phyloP scores from a whole-genome alignment of 192 early-diverging fungal species.

The Coemansia sp. region DNA sequence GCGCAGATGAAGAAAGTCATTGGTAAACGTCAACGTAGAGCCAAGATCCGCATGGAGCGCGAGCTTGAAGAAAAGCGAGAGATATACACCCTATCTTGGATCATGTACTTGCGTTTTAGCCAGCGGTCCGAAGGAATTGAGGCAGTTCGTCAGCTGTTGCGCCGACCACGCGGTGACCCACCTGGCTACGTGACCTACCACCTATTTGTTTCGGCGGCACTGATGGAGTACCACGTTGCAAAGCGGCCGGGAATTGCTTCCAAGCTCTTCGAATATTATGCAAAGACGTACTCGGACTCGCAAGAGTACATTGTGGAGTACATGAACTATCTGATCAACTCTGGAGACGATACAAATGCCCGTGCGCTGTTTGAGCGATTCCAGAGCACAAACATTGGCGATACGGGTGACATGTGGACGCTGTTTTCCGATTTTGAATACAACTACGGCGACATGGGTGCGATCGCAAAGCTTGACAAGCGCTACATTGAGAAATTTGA shows the following conservation, averaged over 20 bases:
- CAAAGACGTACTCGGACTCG: slow-evolving; percentile 77
- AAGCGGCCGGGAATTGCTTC: slow-evolving; percentile 83
- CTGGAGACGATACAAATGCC: slow-evolving; percentile 92
- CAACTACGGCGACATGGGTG: slow-evolving; percentile 81
- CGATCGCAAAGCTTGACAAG: slow-evolving; percentile 76
- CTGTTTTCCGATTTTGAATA: slow-evolving; percentile 83
- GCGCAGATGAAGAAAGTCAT: slow-evolving; percentile 38
- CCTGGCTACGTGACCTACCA: slow-evolving; percentile 75
- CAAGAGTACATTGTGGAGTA: slow-evolving; percentile 77
- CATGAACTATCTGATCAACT: slow-evolving; percentile 80
- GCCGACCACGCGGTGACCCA: slow-evolving; percentile 66
- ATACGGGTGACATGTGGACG: slow-evolving; percentile 76
- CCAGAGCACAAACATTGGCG: slow-evolving; percentile 65
- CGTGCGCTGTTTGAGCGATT: slow-evolving; percentile 89
- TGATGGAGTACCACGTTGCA: slow-evolving; percentile 91
- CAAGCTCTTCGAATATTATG: slow-evolving; percentile 86
- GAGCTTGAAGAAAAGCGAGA: slow-evolving; percentile 50
- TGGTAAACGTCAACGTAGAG: slow-evolving; percentile 45
- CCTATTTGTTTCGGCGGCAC: slow-evolving; percentile 82
- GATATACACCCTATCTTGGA: slow-evolving; percentile 73
- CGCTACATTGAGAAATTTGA: slow-evolving; percentile 73
- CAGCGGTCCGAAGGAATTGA: slow-evolving; percentile 78
- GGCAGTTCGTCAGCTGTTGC: slow-evolving; percentile 73
- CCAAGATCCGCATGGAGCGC: slow-evolving; percentile 37
- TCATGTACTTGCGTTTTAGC: slow-evolving; percentile 82